Conservation (phyloP, 208 protist species). For the Kentomonas sorsogonicus region DNA sequence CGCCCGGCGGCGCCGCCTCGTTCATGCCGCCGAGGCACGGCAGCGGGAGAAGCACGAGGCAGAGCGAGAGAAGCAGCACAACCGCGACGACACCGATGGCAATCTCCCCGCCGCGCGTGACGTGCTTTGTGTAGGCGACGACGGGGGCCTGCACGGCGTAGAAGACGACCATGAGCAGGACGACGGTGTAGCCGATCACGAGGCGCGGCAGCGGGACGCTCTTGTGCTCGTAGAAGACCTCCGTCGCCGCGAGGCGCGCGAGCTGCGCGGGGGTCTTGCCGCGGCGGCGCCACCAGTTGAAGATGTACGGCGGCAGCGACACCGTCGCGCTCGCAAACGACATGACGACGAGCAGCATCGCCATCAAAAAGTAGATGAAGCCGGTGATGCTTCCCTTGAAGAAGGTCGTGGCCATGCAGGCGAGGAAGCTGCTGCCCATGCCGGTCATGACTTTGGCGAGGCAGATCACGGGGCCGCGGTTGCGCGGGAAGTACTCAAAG, state of each 20-base stretch:
- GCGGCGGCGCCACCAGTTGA: constrained; percentile 58
- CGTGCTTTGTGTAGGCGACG: constrained; percentile 28
- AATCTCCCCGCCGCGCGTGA: constrained; percentile 22
- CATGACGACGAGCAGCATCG: constrained; percentile 31
- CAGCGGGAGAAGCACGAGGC: constrained; percentile 33
- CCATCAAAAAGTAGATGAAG: constrained; percentile 59
- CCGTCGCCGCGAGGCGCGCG: constrained; percentile 20
- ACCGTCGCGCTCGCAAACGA: constrained; percentile 32
- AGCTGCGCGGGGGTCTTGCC: constrained; percentile 25
- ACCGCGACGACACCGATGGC: constrained; percentile 35
- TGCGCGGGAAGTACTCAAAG: constrained; percentile 57
- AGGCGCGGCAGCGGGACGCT: constrained; percentile 48
- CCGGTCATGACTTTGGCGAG: constrained; percentile 71
- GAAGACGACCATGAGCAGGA: constrained; percentile 40
- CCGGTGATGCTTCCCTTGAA: constrained; percentile 37
- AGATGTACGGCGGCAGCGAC: constrained; percentile 54
- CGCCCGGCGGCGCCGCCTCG: constrained; percentile 18
- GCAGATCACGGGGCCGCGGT: constrained; percentile 52
- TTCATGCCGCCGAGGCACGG: constrained; percentile 39
- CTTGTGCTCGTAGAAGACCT: constrained; percentile 42
- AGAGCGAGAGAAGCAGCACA: constrained; percentile 24
- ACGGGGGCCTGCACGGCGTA: constrained; percentile 49
- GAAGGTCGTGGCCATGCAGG: constrained; percentile 38
- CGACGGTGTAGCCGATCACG: constrained; percentile 34
- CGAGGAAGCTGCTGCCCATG: constrained; percentile 49